phyloP scores from a whole-genome alignment of 768 basidiomycete species.

The Leccinum barrowsii region DNA sequence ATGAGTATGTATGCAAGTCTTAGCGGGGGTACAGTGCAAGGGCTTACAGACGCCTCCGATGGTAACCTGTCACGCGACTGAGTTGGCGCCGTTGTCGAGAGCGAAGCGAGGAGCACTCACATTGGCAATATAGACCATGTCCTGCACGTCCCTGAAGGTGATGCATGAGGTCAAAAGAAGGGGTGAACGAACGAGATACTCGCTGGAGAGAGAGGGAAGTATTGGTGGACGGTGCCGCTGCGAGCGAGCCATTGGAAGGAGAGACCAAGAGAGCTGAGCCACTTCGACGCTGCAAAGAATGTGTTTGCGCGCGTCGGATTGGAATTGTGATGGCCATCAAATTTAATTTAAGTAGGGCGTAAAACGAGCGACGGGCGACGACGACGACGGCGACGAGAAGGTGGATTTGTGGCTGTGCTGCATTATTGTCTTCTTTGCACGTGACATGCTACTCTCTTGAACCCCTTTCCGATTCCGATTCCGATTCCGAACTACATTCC shows the following conservation, averaged over 20 bases:
- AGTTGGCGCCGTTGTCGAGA: not conserved
- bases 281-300: conserved; percentile 36
- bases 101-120: conserved; percentile 39
- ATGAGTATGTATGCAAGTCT: not conserved
- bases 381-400: not conserved
- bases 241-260: conserved; percentile 13
- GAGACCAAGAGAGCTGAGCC: conserved; percentile 24
- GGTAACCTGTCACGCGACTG: conserved; percentile 47
- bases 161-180: conserved; percentile 11
- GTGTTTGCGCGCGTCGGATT: conserved; percentile 42
- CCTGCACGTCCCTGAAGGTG: conserved; percentile 57
- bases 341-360: not conserved
- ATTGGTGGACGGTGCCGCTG: conserved; percentile 5
- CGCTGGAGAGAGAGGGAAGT: conserved; percentile 24
- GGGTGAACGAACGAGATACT: conserved; percentile 3
- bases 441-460: not conserved
- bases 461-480: not conserved
- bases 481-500: not conserved
- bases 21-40: not conserved
- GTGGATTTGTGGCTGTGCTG: conserved; percentile 18
- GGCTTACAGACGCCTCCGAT: conserved; percentile 57
- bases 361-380: conserved; percentile 3
- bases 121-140: conserved; percentile 76
- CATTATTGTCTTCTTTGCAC: not conserved
- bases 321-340: conserved; percentile 45